Base-by-base conservation (phyloP, 352 stramenopile genomes). In the Pythium biforme region DNA sequence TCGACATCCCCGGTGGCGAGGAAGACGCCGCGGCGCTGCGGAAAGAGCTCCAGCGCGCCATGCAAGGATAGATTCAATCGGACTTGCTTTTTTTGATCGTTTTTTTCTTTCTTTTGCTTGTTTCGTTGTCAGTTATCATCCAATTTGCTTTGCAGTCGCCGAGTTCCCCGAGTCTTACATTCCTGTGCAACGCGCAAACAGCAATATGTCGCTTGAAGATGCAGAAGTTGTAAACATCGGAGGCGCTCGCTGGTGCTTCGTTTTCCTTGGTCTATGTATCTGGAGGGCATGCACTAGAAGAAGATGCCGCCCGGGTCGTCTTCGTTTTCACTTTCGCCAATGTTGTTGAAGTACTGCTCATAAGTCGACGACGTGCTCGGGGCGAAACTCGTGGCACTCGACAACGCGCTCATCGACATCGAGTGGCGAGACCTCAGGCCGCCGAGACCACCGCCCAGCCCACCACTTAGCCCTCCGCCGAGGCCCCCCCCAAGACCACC, bases 291-390 rank as follows among this genome's bases (percentile, higher is more conserved):
- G n/a, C n/a, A 45, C 77, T 89, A 95, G 62, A 95, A 95, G 60
- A 93, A 93, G 63, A 95, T 95, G 26, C 86, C 86, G 39, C 81
- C 85, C 64, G 87, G 74, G 66, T 94, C 85, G 66, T 92, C 85
- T 43, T 67, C 83, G 67, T 76, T 82, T 63, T 95, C 83, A 66
- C 76, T 82, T 64, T 93, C 85, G 62, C 89, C 79, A 62, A 95
- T 89, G 72, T 93, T 92, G 72, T 79, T 93, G 43, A 95, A 86
- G 60, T 95, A 95, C 56, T 93, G 83, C 66, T 93, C 86, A 64
- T 93, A 95, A 12, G 86, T 93, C 26, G 84, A 85, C 33, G 83
- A 91, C 34, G 83, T 90, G 22, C 78, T 73, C 27, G 84, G 73
- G 40, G 87, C 66, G 47, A 76, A 76, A 31, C 77, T 85, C 7